phyloP scores from a whole-genome alignment of 257 asterid species.

The Jasminum sambac region DNA sequence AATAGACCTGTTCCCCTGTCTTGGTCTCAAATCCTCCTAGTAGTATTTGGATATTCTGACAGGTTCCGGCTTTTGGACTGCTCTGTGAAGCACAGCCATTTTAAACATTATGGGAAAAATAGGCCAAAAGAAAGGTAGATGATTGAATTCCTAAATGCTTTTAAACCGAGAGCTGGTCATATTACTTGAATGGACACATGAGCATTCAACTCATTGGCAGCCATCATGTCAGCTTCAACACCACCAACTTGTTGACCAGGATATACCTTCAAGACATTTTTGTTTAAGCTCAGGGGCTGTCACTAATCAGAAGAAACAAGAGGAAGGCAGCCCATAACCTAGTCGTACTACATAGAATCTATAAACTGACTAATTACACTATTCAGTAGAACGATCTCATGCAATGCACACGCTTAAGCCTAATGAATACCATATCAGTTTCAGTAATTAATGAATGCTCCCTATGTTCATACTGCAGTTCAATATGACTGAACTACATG shows the following conservation, averaged over 20 bases:
- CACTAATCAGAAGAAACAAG: constrained; percentile 9
- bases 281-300: constrained; percentile 7
- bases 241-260: constrained; percentile 97
- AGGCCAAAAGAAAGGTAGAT: neutral
- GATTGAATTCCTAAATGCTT: constrained; percentile 2
- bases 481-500: neutral
- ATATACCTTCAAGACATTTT: constrained; percentile 67
- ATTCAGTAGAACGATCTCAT: neutral
- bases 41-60: constrained; percentile 71
- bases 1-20: constrained; percentile 87
- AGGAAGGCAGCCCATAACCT: constrained; percentile 1
- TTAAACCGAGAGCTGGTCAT: constrained; percentile 14
- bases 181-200: constrained; percentile 85
- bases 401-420: neutral
- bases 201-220: constrained; percentile 88
- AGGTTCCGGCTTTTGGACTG: constrained; percentile 39
- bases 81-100: constrained; percentile 46
- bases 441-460: neutral
- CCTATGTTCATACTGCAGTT: neutral
- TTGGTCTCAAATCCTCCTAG: constrained; percentile 95
- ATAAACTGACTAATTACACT: neutral
- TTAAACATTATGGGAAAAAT: constrained; percentile 17
- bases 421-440: neutral
- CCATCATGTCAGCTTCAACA: constrained; percentile 81
- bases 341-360: neutral